phyloP scores from a whole-genome alignment of 768 basidiomycete genomes.

The Pisolithus marmoratus region DNA sequence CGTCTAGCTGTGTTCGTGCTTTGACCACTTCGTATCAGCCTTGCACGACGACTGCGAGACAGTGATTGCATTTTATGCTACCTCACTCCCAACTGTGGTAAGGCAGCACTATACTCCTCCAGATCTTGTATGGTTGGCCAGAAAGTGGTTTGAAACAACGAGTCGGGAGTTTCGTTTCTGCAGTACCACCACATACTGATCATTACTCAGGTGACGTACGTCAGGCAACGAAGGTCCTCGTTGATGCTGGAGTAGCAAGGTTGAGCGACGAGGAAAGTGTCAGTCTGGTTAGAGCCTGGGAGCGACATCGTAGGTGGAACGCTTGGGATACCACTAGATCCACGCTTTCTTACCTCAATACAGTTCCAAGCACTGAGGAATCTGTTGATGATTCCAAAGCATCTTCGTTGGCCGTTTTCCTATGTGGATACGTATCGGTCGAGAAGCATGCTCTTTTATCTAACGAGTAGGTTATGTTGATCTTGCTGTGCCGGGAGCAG shows the following conservation, averaged over 20 bases:
- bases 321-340: not conserved
- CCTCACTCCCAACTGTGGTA: constrained; percentile 57
- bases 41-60: constrained; percentile 63
- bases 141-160: constrained; percentile 69
- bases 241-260: constrained; percentile 66
- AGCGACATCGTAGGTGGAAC: constrained; percentile 48
- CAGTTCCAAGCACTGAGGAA: constrained; percentile 51
- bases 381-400: constrained; percentile 49
- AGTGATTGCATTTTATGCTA: constrained; percentile 75
- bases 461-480: constrained; percentile 44
- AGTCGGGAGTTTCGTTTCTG: constrained; percentile 34
- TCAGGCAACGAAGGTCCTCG: constrained; percentile 68
- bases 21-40: constrained; percentile 37
- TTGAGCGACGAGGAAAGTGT: constrained; percentile 65
- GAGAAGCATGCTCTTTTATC: constrained; percentile 76
- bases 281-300: constrained; percentile 54
- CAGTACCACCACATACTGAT: constrained; percentile 5
- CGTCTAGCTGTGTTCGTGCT: not conserved
- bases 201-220: constrained; percentile 58
- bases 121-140: constrained; percentile 66
- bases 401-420: constrained; percentile 67
- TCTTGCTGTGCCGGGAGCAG: not conserved
- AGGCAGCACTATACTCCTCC: constrained; percentile 61
- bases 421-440: constrained; percentile 78
- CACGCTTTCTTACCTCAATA: constrained; percentile 6